Base-by-base conservation (phyloP, 345 rosid species). In the Brassica napus region DNA sequence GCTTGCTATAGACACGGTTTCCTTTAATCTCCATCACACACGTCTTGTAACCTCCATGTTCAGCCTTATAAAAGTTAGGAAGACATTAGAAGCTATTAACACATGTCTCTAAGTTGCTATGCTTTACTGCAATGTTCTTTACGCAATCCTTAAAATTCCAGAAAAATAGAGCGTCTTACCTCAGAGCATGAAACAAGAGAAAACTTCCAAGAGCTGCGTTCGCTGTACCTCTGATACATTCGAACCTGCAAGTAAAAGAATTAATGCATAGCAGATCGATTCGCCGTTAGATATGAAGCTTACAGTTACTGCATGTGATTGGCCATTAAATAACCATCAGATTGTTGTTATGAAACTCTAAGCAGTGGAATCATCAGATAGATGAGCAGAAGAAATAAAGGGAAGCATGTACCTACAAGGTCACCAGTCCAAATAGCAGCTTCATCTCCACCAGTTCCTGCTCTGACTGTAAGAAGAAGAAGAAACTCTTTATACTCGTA, bases 371-470 rank as follows among this genome's bases (percentile, higher is more conserved):
- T 52, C 12, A 34, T 69, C 73, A 79, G 73, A 84, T 32, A 26
- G 32, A 39, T 30, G 35, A 67, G 26, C 55, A 67, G 42, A 8
- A 35, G 32, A 81, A 37, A 71, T 57, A 71, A 79, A 87, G 81
- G 82, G 81, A 86, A 89, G 85, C 90, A 86, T 92, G 86, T 94
- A 92, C 99, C 98, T 92, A 95, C 98, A 95, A 95, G 99, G 90
- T 95, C 99, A 95, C 98, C 99, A 77, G 98, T 97, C 99, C 99
- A 95, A 52, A 92, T 10, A 79, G 96, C 99, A 87, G 99, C 99
- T 84, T 95, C 98, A 87, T 95, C 99, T 42, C 99, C 99, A 68
- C 99, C 99, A 72, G 99, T 89, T 81, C 99, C 98, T 72, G 98
- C 99, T 86, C 99, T 91, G 65, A 92, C 98, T 94, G 91, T 71